Evolutionary conservation across 2,329 filamentous ascomycete genomes (phyloP).

Genomic region (Periconia sp.): DNA sequence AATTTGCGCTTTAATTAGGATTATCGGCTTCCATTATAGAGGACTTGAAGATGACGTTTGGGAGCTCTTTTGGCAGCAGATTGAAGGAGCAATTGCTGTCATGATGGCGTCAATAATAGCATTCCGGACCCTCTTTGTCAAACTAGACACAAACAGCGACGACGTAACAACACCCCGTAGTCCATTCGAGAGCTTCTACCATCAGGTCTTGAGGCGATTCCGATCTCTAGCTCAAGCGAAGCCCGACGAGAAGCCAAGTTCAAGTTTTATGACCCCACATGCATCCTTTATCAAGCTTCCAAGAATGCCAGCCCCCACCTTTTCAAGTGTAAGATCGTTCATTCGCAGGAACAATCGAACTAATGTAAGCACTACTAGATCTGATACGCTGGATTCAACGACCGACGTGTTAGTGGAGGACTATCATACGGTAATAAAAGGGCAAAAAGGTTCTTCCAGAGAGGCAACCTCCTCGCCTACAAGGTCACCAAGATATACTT

Average conservation of each 20-base stretch:
- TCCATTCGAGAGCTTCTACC: neutral
- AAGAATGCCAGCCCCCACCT: slow-evolving; percentile 1
- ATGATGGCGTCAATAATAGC: slow-evolving; percentile 22
- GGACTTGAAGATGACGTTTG: slow-evolving; percentile 6
- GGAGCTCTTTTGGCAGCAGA: slow-evolving; percentile 18
- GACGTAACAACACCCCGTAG: neutral
- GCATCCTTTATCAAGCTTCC: neutral
- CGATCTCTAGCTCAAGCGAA: neutral
- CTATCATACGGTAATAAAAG: slow-evolving; percentile 1
- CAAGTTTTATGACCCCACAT: neutral
- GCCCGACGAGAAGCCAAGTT: neutral
- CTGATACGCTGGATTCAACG: neutral
- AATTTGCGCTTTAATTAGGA: slow-evolving; percentile 4
- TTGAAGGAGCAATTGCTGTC: slow-evolving; percentile 17
- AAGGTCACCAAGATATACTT: no score
- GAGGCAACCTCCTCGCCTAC: no score
- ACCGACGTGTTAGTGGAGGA: neutral
- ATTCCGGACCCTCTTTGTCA: slow-evolving; percentile 12
- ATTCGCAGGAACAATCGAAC: slow-evolving; percentile 1
- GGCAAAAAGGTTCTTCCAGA: no score
- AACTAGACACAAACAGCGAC: neutral
- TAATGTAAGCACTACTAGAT: neutral
- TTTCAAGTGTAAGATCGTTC: neutral
- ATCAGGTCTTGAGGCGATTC: neutral
- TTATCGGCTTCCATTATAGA: neutral